Evolutionary conservation across 345 rosid species (phyloP).

Genomic region (Euphorbia lathyris): DNA sequence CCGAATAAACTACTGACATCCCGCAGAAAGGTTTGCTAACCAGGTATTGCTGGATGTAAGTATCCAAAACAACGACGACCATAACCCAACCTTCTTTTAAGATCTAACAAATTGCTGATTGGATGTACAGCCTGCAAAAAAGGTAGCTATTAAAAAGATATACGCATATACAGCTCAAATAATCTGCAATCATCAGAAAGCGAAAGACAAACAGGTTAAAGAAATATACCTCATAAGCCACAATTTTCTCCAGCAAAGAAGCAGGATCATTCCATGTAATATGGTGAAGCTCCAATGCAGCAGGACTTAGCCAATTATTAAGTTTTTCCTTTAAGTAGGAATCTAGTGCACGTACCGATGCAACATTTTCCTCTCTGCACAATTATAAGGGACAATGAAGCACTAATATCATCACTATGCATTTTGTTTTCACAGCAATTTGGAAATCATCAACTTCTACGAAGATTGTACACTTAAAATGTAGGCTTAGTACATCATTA

Average conservation of each 20-base stretch:
- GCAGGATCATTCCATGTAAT: conserved; percentile 95
- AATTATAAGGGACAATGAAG: conserved; percentile 12
- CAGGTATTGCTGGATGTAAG: conserved; percentile 84
- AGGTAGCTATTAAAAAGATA: conserved; percentile 9
- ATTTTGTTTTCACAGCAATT: background rate
- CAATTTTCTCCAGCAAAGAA: conserved; percentile 90
- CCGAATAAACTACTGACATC: background rate
- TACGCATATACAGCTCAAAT: background rate
- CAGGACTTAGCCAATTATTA: conserved; percentile 89
- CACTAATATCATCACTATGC: background rate
- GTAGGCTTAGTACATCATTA: too few species aligned
- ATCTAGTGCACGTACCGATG: conserved; percentile 71
- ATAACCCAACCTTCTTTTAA: conserved; percentile 80
- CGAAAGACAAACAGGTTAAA: conserved; percentile 5
- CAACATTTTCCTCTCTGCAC: conserved; percentile 65
- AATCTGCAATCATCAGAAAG: background rate
- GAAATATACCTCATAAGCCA: conserved; percentile 71
- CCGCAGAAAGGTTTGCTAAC: conserved; percentile 39
- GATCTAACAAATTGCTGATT: conserved; percentile 84
- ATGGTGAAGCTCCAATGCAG: conserved; percentile 83
- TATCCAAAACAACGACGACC: conserved; percentile 93
- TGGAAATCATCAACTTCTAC: background rate
- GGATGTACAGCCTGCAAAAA: conserved; percentile 85
- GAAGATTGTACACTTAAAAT: background rate
- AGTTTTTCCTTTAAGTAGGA: conserved; percentile 80